Evolutionary conservation across 306 rosid genomes (phyloP), one percentile per base, ranked within the genome.

Genomic region (Cicer bijugum): DNA sequence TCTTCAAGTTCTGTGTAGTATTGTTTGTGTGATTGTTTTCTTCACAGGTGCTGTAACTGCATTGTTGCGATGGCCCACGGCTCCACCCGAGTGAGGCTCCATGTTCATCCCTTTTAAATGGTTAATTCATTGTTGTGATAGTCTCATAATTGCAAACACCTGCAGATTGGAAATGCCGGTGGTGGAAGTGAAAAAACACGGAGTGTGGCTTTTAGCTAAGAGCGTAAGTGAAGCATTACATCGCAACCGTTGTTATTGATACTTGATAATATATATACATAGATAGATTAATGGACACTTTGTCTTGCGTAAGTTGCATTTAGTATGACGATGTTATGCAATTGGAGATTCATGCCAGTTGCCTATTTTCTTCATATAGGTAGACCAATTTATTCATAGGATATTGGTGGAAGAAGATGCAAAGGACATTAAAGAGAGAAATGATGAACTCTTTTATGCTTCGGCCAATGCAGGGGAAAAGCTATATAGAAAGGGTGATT

Each of bases 131-230:
- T 33, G 12, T 42, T 64, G 60, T 75, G 51, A 71, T 75, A 52
- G 79, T 83, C 57, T 75, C 64, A 60, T 72, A 48, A 23, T 47
- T 71, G 37, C 75, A 1, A 64, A 69, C 77, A 28, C 39, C 64
- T 60, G 77, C 89, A 93, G 98, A 64, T 84, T 91, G 97, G 92
- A 91, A 71, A 86, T 93, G 97, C 98, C 96, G 6, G 96, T 93
- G 37, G 94, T 93, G 72, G 97, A 91, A 84, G 98, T 93, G 60
- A 87, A 58, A 63, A 85, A 87, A 77, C 82, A 91, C 63, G 98
- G 98, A 74, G 97, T 94, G 42, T 91, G 96, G 95, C 96, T 94
- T 67, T 83, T 94, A 77, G 92, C 98, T 47, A 91, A 91, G 86
- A 89, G 83, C 76, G 97, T 94, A 75, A 89, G 94, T 74, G 74